Percentiles rank a stretch among this genome's conserved stretches.
phyloP scores from a whole-genome alignment of 768 basidiomycete genomes.

The Lactarius indigo region DNA sequence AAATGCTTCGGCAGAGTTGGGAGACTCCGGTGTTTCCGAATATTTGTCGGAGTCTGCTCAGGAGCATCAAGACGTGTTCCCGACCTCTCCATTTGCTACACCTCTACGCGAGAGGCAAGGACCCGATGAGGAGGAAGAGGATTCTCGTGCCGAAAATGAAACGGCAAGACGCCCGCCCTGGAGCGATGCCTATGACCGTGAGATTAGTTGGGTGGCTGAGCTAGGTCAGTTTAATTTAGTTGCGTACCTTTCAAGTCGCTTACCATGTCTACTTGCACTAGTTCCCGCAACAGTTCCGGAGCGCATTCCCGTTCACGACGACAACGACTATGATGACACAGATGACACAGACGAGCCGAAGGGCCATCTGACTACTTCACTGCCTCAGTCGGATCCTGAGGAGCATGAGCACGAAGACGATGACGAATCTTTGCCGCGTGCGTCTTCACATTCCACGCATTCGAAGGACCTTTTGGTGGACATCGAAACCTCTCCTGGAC shows the following conservation, averaged over 20 bases:
- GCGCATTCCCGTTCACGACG: constrained; percentile 59
- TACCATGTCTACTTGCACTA: neutral
- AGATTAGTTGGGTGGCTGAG: constrained; percentile 74
- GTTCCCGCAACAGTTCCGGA: constrained; percentile 46
- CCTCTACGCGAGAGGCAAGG: constrained; percentile 57
- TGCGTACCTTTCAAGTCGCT: neutral
- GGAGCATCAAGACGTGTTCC: constrained; percentile 56
- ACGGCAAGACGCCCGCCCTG: constrained; percentile 29
- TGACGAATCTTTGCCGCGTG: constrained; percentile 45
- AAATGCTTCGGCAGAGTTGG: constrained; percentile 42
- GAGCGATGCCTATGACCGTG: constrained; percentile 38
- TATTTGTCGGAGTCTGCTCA: constrained; percentile 45
- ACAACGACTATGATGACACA: constrained; percentile 52
- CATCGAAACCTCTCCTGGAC: constrained; percentile 56
- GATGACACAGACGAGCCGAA: constrained; percentile 40
- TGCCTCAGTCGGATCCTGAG: constrained; percentile 30
- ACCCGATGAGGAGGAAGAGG: constrained; percentile 60
- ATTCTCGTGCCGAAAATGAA: constrained; percentile 45
- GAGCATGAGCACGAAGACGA: constrained; percentile 53
- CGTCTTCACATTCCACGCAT: constrained; percentile 54
- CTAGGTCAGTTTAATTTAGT: constrained; percentile 48
- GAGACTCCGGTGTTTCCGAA: constrained; percentile 46
- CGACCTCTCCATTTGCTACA: constrained; percentile 68
- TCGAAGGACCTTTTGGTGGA: constrained; percentile 64
- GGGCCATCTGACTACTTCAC: constrained; percentile 26